Evolutionary conservation across 768 basidiomycete genomes (phyloP).

Genomic region (Termitomyces heimii): DNA sequence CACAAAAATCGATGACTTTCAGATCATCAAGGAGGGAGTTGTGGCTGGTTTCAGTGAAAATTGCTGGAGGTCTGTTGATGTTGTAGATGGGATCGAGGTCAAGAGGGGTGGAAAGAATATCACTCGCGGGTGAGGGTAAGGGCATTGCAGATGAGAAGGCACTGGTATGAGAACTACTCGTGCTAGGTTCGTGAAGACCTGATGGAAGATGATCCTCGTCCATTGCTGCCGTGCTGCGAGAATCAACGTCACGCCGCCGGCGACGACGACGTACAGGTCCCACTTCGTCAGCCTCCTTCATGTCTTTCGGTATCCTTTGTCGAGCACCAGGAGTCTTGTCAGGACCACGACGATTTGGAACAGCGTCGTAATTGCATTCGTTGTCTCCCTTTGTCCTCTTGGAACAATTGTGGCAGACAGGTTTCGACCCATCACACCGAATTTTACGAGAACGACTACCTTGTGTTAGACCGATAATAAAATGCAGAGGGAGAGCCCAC

Average conservation of each 20-base stretch:
- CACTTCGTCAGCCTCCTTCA: conserved; percentile 27
- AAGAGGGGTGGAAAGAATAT: conserved; percentile 9
- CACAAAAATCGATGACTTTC: neutral
- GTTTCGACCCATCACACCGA: conserved; percentile 78
- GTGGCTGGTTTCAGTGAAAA: neutral
- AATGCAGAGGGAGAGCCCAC: conserved; percentile 29
- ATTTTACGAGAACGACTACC: conserved; percentile 71
- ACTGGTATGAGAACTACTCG: conserved; percentile 5
- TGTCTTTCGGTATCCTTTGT: conserved; percentile 48
- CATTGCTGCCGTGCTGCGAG: conserved; percentile 6
- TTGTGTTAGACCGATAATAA: neutral
- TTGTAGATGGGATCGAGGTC: conserved; percentile 3
- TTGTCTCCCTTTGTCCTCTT: conserved; percentile 38
- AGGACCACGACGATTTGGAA: conserved; percentile 76
- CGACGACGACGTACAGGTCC: conserved; percentile 30
- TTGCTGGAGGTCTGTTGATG: neutral
- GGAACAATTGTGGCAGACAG: conserved; percentile 67
- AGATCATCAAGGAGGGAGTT: neutral
- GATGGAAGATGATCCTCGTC: conserved; percentile 1
- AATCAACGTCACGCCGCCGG: conserved; percentile 15
- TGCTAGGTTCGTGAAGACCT: neutral
- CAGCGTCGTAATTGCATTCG: conserved; percentile 61
- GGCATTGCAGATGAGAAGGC: neutral
- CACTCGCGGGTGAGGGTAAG: conserved; percentile 9
- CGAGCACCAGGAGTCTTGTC: conserved; percentile 78